Base-by-base conservation (phyloP, 352 stramenopile genomes). In the Pythium monospermum region DNA sequence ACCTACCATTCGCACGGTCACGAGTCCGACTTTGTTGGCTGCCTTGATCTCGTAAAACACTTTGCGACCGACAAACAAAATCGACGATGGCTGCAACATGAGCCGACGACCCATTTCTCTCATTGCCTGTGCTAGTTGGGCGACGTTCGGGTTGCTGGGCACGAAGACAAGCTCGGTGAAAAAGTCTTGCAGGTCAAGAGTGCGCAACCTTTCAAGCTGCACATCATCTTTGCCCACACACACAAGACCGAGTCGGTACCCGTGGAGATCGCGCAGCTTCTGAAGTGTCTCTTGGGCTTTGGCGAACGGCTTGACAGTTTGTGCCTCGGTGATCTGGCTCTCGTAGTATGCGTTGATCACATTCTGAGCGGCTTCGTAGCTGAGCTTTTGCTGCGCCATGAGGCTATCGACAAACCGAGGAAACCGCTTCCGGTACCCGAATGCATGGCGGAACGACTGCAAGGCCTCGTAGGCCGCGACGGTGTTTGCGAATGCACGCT, bases 21-120 rank as follows among this genome's bases (percentile, higher is more conserved):
- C 66, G 53, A 94, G 73, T 1, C 80, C 83, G 4, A 86, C 68
- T 51, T 78, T 74, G 49, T 94, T 94, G 2, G 80, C 83, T 3
- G 78, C 83, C 36, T 91, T 94, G 61, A 94, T 88, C 57, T 94
- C 83, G 45, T 88, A 91, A 49, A 94, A 94, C 11, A 84, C 76
- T 50, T 91, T 91, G 41, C 81, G 75, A 2, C 83, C 83, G 28
- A 94, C 78, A 27, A 94, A 91, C 22, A 88, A 69, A 26, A 94
- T 69, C n/a, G 74, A 76, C 15, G 83, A 94, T 35, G 78, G 55
- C 47, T 80, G 68, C 19, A 91, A 55, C 42, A 87, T 73, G 15
- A 94, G 42, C 16, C 76, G 60, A 1, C 73, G 66, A 0, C 66
- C 49, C 6, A 91, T 75, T 35, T 87, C 71, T 49, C 87, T 86